Evolutionary conservation across 306 rosid genomes (phyloP).

Genomic region (Crotalaria pallida): DNA sequence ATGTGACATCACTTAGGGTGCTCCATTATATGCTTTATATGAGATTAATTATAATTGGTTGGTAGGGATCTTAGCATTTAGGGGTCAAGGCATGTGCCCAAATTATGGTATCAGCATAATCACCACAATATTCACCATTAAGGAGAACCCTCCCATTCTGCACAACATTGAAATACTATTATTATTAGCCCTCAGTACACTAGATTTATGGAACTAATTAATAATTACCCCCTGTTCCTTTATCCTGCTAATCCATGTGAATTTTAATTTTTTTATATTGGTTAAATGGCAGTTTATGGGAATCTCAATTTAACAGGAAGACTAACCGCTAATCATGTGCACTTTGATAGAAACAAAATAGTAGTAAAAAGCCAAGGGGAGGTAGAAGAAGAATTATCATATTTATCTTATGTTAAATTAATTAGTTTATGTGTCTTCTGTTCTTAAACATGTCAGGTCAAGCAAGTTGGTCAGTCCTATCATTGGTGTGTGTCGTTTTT

Average conservation of each 20-base stretch:
- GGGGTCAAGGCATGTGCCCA: constrained; percentile 56
- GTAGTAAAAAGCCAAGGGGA: background rate
- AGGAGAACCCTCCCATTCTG: constrained; percentile 30
- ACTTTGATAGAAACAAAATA: constrained; percentile 22
- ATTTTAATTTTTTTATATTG: background rate
- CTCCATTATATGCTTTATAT: constrained; percentile 7
- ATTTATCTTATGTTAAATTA: constrained; percentile 8
- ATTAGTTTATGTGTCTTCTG: constrained; percentile 32
- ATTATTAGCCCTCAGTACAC: constrained; percentile 1
- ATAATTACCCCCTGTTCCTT: background rate
- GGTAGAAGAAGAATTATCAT: constrained; percentile 13
- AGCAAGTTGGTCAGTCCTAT: constrained; percentile 45
- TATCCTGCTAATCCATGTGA: constrained; percentile 25
- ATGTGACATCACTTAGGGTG: background rate
- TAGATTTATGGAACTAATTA: constrained; percentile 8
- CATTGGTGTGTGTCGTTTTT: constrained; percentile 45
- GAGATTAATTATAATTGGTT: constrained; percentile 36
- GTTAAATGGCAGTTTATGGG: constrained; percentile 6
- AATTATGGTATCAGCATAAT: constrained; percentile 46
- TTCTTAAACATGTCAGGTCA: constrained; percentile 46
- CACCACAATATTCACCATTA: constrained; percentile 44
- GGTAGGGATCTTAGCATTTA: constrained; percentile 43
- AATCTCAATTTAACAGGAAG: constrained; percentile 17
- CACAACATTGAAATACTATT: constrained; percentile 21
- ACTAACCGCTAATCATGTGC: constrained; percentile 31